Conservation (phyloP, 805 yeast genomes). For the Tetrapisispora namnaoensis region DNA sequence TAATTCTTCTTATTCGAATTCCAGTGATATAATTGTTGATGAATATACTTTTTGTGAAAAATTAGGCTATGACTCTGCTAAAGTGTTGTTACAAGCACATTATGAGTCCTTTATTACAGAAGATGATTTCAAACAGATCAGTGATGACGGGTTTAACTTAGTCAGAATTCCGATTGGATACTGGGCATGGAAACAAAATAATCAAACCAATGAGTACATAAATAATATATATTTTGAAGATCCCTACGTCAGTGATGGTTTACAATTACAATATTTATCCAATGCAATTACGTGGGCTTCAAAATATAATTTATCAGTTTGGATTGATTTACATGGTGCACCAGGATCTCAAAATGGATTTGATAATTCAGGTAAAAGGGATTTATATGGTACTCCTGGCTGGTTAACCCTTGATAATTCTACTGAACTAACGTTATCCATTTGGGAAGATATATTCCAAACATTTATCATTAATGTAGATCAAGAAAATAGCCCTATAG, state of each 20-base stretch:
- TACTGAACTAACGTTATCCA: constrained; percentile 39
- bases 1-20: background rate
- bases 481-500: constrained; percentile 38
- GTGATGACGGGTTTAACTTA: constrained; percentile 47
- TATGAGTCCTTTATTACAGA: constrained; percentile 54
- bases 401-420: constrained; percentile 37
- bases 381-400: constrained; percentile 29
- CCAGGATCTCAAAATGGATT: constrained; percentile 86
- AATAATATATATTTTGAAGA: constrained; percentile 32
- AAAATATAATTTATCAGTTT: constrained; percentile 48
- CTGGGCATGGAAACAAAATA: constrained; percentile 54
- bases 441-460: constrained; percentile 39
- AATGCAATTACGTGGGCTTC: constrained; percentile 61
- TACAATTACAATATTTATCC: constrained; percentile 52
- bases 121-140: constrained; percentile 44
- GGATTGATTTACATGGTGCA: constrained; percentile 72
- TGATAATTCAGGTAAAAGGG: constrained; percentile 68
- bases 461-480: constrained; percentile 17
- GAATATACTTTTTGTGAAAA: constrained; percentile 45
- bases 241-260: constrained; percentile 51
- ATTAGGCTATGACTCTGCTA: constrained; percentile 41
- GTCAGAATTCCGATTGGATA: constrained; percentile 76
- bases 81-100: constrained; percentile 36
- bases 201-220: constrained; percentile 11
- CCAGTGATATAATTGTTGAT: constrained; percentile 31